Conservation (phyloP, 441 rosid genomes). For the Populus hybrid region DNA sequence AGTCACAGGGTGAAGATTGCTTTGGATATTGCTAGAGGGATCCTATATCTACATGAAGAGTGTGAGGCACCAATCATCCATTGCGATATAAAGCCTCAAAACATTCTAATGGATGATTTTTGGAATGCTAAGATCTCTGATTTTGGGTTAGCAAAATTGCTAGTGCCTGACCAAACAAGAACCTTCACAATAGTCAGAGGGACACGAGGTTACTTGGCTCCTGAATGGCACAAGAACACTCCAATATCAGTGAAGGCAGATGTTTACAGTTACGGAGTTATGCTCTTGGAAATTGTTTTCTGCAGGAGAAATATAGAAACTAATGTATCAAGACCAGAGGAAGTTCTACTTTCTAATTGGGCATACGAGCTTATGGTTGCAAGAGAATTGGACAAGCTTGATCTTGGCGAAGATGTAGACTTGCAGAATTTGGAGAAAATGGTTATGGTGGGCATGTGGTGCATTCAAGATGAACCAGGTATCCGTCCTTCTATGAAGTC, state of each 20-base stretch:
- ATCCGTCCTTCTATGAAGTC: background rate
- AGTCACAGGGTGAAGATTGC: slow-evolving; percentile 24
- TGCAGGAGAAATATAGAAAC: background rate
- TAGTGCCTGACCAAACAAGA: slow-evolving; percentile 32
- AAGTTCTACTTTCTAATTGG: background rate
- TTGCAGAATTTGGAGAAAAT: background rate
- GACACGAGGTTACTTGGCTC: background rate
- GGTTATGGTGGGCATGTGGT: background rate
- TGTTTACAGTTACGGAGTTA: background rate
- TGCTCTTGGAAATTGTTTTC: background rate
- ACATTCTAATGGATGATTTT: slow-evolving; percentile 25
- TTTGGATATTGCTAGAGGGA: slow-evolving; percentile 25
- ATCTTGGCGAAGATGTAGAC: background rate
- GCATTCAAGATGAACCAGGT: background rate
- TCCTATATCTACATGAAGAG: slow-evolving; percentile 35
- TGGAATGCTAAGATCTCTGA: slow-evolving; percentile 26
- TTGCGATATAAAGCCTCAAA: slow-evolving; percentile 38
- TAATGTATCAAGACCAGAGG: background rate
- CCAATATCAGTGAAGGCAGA: background rate
- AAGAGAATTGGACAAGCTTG: background rate
- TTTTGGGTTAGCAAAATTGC: slow-evolving; percentile 32
- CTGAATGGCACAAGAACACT: background rate
- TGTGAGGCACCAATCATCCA: slow-evolving; percentile 34
- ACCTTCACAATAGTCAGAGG: slow-evolving; percentile 18
- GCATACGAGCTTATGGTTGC: background rate